A percentile compares a stretch with the other conserved stretches of the same genome.
Conservation (phyloP, 257 asterid species). For the Nicotiana knightiana region DNA sequence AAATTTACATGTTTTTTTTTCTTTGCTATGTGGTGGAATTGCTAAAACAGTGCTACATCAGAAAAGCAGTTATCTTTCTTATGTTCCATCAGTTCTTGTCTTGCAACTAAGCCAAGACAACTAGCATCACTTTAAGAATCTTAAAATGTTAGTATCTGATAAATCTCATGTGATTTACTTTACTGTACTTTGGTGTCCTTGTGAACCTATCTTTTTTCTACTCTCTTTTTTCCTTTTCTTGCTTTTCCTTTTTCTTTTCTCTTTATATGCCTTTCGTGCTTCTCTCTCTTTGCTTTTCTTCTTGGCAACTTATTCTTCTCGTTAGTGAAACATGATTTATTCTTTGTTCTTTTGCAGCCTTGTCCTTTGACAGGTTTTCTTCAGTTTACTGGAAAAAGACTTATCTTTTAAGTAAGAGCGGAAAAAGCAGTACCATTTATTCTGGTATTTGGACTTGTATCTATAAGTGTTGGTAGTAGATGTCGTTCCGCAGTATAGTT, state of each 20-base stretch:
- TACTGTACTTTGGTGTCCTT: slow-evolving; percentile 44
- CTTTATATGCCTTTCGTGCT: slow-evolving; percentile 29
- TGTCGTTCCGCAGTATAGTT: slow-evolving; percentile 93
- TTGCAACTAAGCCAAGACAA: background rate
- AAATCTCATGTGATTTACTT: slow-evolving; percentile 28
- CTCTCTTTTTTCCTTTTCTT: slow-evolving; percentile 13
- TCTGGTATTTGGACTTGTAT: slow-evolving; percentile 9
- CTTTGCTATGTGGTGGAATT: background rate
- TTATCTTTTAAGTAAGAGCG: slow-evolving; percentile 6
- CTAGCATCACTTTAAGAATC: slow-evolving; percentile 10
- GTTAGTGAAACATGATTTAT: slow-evolving; percentile 10
- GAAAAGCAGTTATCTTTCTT: background rate
- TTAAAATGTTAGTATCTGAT: slow-evolving; percentile 25
- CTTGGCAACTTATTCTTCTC: slow-evolving; percentile 13
- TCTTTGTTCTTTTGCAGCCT: slow-evolving; percentile 28
- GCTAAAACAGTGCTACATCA: background rate
- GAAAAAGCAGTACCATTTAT: slow-evolving; percentile 8
- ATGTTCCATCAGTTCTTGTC: slow-evolving; percentile 2
- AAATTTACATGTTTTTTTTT: background rate
- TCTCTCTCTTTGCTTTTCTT: slow-evolving; percentile 21
- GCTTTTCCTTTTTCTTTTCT: slow-evolving; percentile 17
- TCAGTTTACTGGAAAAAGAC: background rate
- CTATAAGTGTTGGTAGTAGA: slow-evolving; percentile 25
- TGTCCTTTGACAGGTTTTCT: slow-evolving; percentile 18
- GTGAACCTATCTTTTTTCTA: slow-evolving; percentile 42